Percentiles rank a stretch among this genome's conserved stretches.
Evolutionary conservation across 164 flowering plant species (phyloP).

Genomic region (Tetracentron sinense): DNA sequence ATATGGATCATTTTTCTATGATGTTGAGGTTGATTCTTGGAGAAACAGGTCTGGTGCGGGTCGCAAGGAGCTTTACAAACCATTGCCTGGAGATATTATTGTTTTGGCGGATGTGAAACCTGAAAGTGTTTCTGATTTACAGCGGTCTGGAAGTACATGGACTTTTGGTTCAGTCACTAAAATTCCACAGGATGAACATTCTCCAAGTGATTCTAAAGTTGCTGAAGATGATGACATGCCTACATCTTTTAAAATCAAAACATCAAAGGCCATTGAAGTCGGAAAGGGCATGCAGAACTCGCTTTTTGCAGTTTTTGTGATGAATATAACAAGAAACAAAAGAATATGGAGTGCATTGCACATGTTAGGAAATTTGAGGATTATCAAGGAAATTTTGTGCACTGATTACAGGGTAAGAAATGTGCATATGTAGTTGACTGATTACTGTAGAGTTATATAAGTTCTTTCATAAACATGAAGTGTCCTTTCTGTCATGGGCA

Average conservation of each 20-base stretch:
- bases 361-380: constrained; percentile 14
- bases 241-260: constrained; percentile 34
- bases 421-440: not conserved
- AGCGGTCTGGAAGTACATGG: constrained; percentile 33
- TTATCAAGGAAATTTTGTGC: constrained; percentile 22
- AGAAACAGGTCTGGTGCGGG: too few relatives aligned
- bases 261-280: constrained; percentile 26
- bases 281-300: constrained; percentile 20
- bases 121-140: too few relatives aligned
- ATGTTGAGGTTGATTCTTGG: constrained; percentile 48
- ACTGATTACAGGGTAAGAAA: constrained; percentile 34
- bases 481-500: too few relatives aligned
- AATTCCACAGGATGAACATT: constrained; percentile 17
- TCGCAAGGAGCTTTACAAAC: constrained; percentile 40
- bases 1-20: constrained; percentile 22
- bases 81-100: constrained; percentile 57
- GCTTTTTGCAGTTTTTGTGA: constrained; percentile 41
- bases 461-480: too few relatives aligned
- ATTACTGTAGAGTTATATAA: too few relatives aligned
- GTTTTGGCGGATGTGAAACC: constrained; percentile 44
- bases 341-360: constrained; percentile 56
- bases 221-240: constrained; percentile 15
- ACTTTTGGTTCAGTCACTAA: constrained; percentile 32
- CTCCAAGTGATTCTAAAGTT: not conserved
- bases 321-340: constrained; percentile 40